A percentile compares a stretch with the other conserved stretches of the same genome.
phyloP scores from a whole-genome alignment of 1,139 yeast genomes.

The Pneumocystis murina region DNA sequence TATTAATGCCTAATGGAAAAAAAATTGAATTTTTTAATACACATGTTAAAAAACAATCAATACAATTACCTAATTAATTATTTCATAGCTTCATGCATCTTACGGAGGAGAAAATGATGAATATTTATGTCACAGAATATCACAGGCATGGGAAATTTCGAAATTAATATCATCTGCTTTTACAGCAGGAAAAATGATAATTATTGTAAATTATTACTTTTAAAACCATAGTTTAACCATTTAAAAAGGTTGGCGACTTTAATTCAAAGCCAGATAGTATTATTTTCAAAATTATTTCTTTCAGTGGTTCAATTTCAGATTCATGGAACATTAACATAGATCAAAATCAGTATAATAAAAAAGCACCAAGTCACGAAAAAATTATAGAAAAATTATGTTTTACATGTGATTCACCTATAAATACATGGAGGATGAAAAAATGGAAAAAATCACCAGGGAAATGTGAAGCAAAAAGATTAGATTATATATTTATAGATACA shows the following conservation, averaged over 20 bases:
- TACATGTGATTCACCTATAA: conserved; percentile 76
- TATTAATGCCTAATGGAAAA: conserved; percentile 36
- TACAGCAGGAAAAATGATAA: conserved; percentile 65
- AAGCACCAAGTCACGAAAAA: conserved; percentile 23
- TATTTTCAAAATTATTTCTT: conserved; percentile 55
- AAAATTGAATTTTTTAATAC: conserved; percentile 73
- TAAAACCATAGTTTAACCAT: neutral
- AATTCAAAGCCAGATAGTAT: conserved; percentile 78
- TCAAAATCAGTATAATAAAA: neutral
- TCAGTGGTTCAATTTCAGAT: conserved; percentile 52
- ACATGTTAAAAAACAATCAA: conserved; percentile 29
- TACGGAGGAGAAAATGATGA: conserved; percentile 82
- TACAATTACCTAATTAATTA: neutral
- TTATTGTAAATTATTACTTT: conserved; percentile 28
- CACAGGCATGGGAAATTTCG: conserved; percentile 94
- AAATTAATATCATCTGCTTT: conserved; percentile 46
- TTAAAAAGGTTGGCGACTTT: conserved; percentile 58
- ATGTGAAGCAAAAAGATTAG: conserved; percentile 75
- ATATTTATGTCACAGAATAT: conserved; percentile 75
- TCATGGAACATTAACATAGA: conserved; percentile 15
- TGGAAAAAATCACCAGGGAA: conserved; percentile 28
- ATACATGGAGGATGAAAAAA: conserved; percentile 58
- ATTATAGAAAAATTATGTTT: conserved; percentile 50
- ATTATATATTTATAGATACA: conserved; percentile 46
- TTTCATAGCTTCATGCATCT: conserved; percentile 71